Base-by-base conservation (phyloP, 2,329 filamentous ascomycete genomes). In the Fusarium dlaminii region DNA sequence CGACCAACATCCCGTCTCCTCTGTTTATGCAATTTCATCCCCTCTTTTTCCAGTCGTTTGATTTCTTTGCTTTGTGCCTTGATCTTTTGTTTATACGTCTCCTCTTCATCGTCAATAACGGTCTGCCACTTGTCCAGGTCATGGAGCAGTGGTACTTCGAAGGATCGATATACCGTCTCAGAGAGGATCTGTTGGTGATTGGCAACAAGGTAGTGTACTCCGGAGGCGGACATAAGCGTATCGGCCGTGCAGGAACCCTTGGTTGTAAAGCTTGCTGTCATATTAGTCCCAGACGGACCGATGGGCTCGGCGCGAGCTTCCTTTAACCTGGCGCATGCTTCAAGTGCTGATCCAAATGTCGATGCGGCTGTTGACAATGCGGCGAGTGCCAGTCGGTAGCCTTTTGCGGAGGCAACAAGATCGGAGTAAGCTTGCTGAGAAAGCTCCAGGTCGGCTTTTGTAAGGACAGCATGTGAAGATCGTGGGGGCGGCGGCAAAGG, bases 181-280 rank as follows among this genome's bases (percentile, higher is more conserved):
- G 87, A 89, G 8, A 93, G 86, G 75, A 93, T 92, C 78, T 92
- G 90, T 80, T 92, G 89, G 83, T 93, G 91, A 82, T 92, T 93
- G 51, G 90, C 90, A 66, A 92, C 85, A 27, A 93, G 85, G 77
- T 92, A 90, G 79, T 93, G 91, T 45, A 92, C 86, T 40, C 91
- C 91, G 39, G 89, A 88, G 18, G 90, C 88, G 36, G 89, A 87
- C 67, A 93, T 83, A 49, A 93, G 84, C 60, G 86, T 86, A 81
- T 92, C 90, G 22, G 90, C 90, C 2, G 90, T 92, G 82, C 90
- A 92, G 40, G 85, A 82, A 49, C 86, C 85, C 49, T 83, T 81
- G 48, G 81, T 82, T 29, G 85, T 85, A 80, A 88, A 88, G 80
- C 84, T 86, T 71, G 84, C 84, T 59, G 82, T 83, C 75, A 87